Base-by-base conservation (phyloP, 805 yeast genomes). In the Metschnikowia picachoensis region DNA sequence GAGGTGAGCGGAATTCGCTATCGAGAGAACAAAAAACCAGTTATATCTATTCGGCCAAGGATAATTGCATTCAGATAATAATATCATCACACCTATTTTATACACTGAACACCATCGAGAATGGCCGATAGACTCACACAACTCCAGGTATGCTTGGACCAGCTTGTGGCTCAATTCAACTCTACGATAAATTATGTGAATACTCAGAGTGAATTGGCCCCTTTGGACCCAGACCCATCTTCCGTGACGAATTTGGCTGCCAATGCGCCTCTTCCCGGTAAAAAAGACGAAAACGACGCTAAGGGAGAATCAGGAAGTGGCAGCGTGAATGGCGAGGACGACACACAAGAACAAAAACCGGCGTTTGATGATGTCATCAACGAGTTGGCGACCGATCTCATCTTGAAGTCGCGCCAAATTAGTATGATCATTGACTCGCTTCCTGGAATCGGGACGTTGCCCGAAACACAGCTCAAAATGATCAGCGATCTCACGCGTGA, bases 111-210 rank as follows among this genome's bases (percentile, higher is more conserved):
- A 17, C 5, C 11, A 7, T 13, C 14, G n/a, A 30, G n/a, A 14
- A 84, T 87, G 95, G 75, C 95, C 0, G 98, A 91, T 66, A 74
- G 97, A 60, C 72, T 91, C 32, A 88, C 97, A 2, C 98, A 91
- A 62, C 75, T 91, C 20, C 98, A 91, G 59, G 77, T 87, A 37
- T 88, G 97, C 56, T 71, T 91, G 32, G 98, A 91, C 63, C 90
- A 80, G 61, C 75, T 87, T 49, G 78, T 84, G 48, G 94, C 87
- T 50, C 91, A 85, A 65, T 84, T 87, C 67, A 80, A 83, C 55
- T 87, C 92, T 2, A 82, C 94, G 2, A 68, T 86, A 43, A 83
- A 84, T 59, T 87, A 85, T 59, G 85, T 89, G 36, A 72, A 67
- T 46, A 57, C 62, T 31, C 60, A 68, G 51, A 60, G 72, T 48